phyloP scores from a whole-genome alignment of 805 yeast genomes.

The Candida sanyiensis region DNA sequence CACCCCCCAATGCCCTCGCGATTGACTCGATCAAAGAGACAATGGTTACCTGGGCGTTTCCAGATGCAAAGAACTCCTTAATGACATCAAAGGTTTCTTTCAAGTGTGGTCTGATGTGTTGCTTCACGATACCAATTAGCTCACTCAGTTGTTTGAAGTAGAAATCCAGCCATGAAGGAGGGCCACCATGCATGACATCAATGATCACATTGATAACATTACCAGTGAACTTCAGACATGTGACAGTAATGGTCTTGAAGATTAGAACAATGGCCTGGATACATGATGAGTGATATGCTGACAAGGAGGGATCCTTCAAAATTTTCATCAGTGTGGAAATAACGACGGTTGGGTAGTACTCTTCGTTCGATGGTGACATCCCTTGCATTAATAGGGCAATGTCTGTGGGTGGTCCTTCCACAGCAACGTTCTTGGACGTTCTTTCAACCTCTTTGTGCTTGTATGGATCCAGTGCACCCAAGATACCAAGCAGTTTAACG shows the following conservation, averaged over 20 bases:
- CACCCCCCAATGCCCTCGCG: constrained; percentile 84
- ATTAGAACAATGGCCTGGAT: constrained; percentile 93
- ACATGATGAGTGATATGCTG: constrained; percentile 83
- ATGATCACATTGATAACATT: constrained; percentile 86
- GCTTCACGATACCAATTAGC: constrained; percentile 75
- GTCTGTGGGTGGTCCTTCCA: constrained; percentile 85
- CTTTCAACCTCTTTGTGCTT: constrained; percentile 89
- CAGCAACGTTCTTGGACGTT: constrained; percentile 42
- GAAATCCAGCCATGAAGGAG: constrained; percentile 74
- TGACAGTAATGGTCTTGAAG: constrained; percentile 79
- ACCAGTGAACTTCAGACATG: constrained; percentile 84
- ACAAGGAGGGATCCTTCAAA: constrained; percentile 76
- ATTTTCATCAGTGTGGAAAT: constrained; percentile 79
- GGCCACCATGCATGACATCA: constrained; percentile 76
- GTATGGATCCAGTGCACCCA: constrained; percentile 97
- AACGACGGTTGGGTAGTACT: constrained; percentile 93
- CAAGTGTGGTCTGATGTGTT: constrained; percentile 81
- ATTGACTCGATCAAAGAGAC: constrained; percentile 77
- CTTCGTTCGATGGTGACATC: constrained; percentile 87
- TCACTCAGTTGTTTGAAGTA: constrained; percentile 85
- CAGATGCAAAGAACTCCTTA: constrained; percentile 60
- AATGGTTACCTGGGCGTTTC: constrained; percentile 70
- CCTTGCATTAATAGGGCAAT: constrained; percentile 89
- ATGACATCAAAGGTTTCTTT: constrained; percentile 69
- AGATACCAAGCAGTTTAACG: constrained; percentile 80